phyloP scores from a whole-genome alignment of 129 eudicot species.

The Cynara cardunculus region DNA sequence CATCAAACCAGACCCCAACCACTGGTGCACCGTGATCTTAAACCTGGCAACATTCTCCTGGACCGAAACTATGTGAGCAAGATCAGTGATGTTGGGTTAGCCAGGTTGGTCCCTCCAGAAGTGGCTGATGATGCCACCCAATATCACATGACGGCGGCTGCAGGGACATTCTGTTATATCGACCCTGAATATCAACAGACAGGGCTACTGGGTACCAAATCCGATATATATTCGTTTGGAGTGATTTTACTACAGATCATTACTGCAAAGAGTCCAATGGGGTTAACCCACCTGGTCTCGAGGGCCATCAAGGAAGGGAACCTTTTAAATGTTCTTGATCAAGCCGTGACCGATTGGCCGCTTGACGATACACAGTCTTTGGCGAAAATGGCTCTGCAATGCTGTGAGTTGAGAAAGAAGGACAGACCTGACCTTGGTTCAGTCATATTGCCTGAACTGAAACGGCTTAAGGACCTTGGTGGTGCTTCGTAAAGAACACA shows the following conservation, averaged over 20 bases:
- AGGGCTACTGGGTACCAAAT: constrained; percentile 56
- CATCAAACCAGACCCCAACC: constrained; percentile 63
- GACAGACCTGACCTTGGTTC: constrained; percentile 56
- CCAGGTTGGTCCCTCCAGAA: constrained; percentile 51
- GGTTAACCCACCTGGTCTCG: constrained; percentile 40
- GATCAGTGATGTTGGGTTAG: constrained; percentile 58
- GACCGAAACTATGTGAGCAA: constrained; percentile 49
- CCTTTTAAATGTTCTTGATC: constrained; percentile 42
- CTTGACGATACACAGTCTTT: constrained; percentile 37
- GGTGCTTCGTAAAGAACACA: constrained; percentile 16
- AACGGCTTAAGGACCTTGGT: constrained; percentile 36
- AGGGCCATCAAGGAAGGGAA: constrained; percentile 45
- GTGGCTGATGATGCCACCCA: constrained; percentile 45
- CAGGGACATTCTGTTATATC: constrained; percentile 68
- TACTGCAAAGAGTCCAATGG: constrained; percentile 55
- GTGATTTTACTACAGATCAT: constrained; percentile 46
- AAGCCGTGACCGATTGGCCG: constrained; percentile 51
- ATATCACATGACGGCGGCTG: constrained; percentile 62
- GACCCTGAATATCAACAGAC: constrained; percentile 74
- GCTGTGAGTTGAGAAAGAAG: constrained; percentile 57
- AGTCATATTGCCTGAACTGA: constrained; percentile 48
- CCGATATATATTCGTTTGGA: constrained; percentile 57
- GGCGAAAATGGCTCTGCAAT: constrained; percentile 41
- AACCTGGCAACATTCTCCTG: constrained; percentile 61
- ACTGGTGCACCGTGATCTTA: constrained; percentile 63